phyloP scores from a whole-genome alignment of 306 rosid species.

The Cucurbita moschata region DNA sequence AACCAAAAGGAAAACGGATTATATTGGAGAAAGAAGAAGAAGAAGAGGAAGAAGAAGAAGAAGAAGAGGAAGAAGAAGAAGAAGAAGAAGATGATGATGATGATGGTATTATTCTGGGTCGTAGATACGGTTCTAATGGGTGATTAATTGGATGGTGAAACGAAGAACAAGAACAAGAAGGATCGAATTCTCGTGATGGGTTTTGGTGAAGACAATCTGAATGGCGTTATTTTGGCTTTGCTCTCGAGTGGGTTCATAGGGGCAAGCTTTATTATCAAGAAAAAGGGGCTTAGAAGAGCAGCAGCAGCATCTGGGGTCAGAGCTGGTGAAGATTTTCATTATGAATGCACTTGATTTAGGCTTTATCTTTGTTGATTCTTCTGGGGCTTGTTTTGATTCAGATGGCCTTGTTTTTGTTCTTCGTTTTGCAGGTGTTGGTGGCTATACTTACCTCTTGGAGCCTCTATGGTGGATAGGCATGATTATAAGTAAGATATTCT shows the following conservation, averaged over 20 bases:
- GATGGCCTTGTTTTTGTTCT: slow-evolving; percentile 5
- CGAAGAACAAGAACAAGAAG: slow-evolving; percentile 11
- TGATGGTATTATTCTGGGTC: slow-evolving; percentile 19
- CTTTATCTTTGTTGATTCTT: neutral
- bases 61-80: neutral
- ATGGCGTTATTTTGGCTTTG: slow-evolving; percentile 58
- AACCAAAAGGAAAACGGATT: neutral
- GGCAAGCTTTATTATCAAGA: slow-evolving; percentile 77
- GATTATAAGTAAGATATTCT: slow-evolving; percentile 46
- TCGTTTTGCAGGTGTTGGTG: slow-evolving; percentile 55
- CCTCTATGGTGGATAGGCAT: slow-evolving; percentile 89
- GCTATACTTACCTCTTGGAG: slow-evolving; percentile 70
- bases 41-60: neutral
- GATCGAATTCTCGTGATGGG: slow-evolving; percentile 20
- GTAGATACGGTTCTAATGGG: slow-evolving; percentile 9
- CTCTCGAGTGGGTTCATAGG: slow-evolving; percentile 71
- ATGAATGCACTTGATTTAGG: neutral
- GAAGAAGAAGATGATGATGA: too few relatives aligned
- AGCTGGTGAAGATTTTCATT: slow-evolving; percentile 33
- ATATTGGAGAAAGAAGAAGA: neutral
- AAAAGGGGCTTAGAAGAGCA: slow-evolving; percentile 71
- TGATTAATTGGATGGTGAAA: slow-evolving; percentile 31
- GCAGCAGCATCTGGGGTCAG: slow-evolving; percentile 62
- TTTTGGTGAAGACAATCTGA: slow-evolving; percentile 40
- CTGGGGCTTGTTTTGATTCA: neutral